These are phyloP conservation scores for Solanum ossicruentum DNA, from an alignment of 257 asterid species.

Conservation along the genomic window DNA sequence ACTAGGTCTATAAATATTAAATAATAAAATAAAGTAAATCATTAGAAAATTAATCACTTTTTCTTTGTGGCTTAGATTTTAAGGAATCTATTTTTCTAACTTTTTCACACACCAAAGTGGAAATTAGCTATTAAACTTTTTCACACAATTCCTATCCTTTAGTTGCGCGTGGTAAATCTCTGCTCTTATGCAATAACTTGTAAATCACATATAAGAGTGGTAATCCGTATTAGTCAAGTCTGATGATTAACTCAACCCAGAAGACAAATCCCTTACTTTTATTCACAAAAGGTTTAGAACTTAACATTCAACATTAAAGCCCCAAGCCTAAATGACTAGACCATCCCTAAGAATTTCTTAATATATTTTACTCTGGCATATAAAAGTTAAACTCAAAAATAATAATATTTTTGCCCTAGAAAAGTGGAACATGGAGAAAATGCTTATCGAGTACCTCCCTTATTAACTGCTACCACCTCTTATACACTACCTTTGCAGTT, in stretches of 20 bases:
- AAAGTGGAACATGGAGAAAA: not conserved
- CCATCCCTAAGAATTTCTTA: too few relatives aligned
- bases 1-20: not conserved
- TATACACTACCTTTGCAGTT: not conserved
- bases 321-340: too few relatives aligned
- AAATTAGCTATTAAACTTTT: not conserved
- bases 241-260: too few relatives aligned
- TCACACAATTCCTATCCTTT: too few relatives aligned
- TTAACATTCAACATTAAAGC: too few relatives aligned
- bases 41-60: not conserved
- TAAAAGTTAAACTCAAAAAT: not conserved
- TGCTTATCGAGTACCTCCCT: not conserved
- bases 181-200: too few relatives aligned
- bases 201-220: too few relatives aligned
- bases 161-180: too few relatives aligned
- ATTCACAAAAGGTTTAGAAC: too few relatives aligned
- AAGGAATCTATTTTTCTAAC: not conserved
- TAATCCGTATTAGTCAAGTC: too few relatives aligned
- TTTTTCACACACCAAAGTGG: not conserved
- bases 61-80: not conserved
- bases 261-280: too few relatives aligned
- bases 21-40: not conserved
- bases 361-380: too few relatives aligned
- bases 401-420: not conserved
- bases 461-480: not conserved